Percentiles rank a stretch among this genome's conserved stretches.
phyloP scores from a whole-genome alignment of 139 green algal genomes.

The Gonium pectorale region DNA sequence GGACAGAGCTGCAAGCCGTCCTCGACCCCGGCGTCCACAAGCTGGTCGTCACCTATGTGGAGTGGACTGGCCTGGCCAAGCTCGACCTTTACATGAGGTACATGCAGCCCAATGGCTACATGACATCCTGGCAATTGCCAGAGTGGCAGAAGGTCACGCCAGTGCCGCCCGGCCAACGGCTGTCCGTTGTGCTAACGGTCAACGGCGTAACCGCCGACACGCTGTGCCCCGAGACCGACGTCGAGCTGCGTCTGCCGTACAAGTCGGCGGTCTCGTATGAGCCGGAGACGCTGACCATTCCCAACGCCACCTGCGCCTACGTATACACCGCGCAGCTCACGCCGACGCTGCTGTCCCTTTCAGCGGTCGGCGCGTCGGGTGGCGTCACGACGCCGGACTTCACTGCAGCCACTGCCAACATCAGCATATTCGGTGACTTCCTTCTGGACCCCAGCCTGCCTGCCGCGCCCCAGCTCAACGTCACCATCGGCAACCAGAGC shows the following conservation, averaged over 20 bases:
- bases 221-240: not conserved
- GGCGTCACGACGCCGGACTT: not conserved
- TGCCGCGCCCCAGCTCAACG: not conserved
- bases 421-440: conserved; percentile 12
- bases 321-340: conserved; percentile 48
- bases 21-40: conserved; percentile 38
- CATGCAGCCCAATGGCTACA: not conserved
- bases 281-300: not conserved
- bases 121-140: not conserved
- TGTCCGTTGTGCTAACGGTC: conserved; percentile 23
- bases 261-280: conserved; percentile 11
- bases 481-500: not conserved
- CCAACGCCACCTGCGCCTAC: conserved; percentile 22
- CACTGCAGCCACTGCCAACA: not conserved
- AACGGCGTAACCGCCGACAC: conserved; percentile 38
- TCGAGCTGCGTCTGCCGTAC: not conserved
- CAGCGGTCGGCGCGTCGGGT: not conserved
- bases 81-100: not conserved
- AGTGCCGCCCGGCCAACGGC: not conserved
- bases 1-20: not conserved
- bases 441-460: not conserved
- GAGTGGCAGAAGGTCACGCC: conserved; percentile 26
- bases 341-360: conserved; percentile 6
- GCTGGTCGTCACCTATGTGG: conserved; percentile 9
- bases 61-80: conserved; percentile 22